These are phyloP conservation scores for Boletus sp. DNA, from an alignment of 768 basidiomycete genomes.

Conservation along the genomic window DNA sequence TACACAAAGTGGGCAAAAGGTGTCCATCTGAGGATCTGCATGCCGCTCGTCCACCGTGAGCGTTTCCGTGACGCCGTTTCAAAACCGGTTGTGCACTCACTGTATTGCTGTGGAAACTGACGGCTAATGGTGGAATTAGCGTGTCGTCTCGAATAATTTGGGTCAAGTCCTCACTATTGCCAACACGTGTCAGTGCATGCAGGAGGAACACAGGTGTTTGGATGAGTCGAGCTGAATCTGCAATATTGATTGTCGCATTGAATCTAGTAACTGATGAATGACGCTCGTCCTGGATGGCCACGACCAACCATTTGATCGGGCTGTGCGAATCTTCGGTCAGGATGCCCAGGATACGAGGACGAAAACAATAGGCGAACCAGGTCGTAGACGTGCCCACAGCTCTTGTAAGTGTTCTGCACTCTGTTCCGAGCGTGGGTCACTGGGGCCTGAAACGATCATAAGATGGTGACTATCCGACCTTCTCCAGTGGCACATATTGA, in stretches of 20 bases:
- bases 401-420: slow-evolving; percentile 59
- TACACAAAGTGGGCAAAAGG: slow-evolving; percentile 32
- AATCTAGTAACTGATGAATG: slow-evolving; percentile 42
- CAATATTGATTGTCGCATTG: slow-evolving; percentile 62
- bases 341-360: slow-evolving; percentile 6
- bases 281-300: slow-evolving; percentile 1
- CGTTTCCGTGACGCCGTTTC: slow-evolving; percentile 1
- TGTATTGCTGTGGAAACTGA: slow-evolving; percentile 67
- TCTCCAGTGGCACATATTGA: slow-evolving; percentile 67
- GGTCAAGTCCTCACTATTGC: slow-evolving; percentile 60
- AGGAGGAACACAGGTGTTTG: slow-evolving; percentile 51
- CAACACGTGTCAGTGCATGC: slow-evolving; percentile 63
- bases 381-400: slow-evolving; percentile 53
- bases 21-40: slow-evolving; percentile 36
- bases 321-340: slow-evolving; percentile 33
- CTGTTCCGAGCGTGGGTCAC: slow-evolving; percentile 33
- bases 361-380: slow-evolving; percentile 39
- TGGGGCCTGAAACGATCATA: slow-evolving; percentile 8
- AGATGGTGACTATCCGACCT: slow-evolving; percentile 44
- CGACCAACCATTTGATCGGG: slow-evolving; percentile 55
- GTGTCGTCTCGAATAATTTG: slow-evolving; percentile 6
- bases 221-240: slow-evolving; percentile 69
- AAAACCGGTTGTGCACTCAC: slow-evolving; percentile 39
- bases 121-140: slow-evolving; percentile 43
- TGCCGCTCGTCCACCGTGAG: slow-evolving; percentile 13